Evolutionary conservation across 2,329 filamentous ascomycete species (phyloP), one percentile per base, ranked within the genome.

Genomic region (Sporothrix humicola): DNA sequence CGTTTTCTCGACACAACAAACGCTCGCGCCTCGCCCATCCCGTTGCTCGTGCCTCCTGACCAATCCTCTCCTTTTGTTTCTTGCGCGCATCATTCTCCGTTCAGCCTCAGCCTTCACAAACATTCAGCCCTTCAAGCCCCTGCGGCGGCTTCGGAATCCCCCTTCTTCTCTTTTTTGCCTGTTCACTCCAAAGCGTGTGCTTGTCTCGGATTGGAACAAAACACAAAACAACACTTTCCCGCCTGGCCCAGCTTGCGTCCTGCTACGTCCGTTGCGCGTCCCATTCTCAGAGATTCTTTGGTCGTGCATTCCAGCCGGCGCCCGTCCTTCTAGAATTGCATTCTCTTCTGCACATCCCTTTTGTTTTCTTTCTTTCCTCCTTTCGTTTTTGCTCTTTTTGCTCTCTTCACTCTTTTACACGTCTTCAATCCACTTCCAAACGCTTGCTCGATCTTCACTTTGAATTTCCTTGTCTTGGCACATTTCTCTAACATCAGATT

Each of bases 201-300:
- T 8, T 54, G 71, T 72, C 59, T 72, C 71, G 50, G 26, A 72
- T 46, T 66, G 61, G 71, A 68, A 72, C 50, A 48, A 58, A 20
- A 72, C 61, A 68, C 48, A 72, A 72, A 37, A 65, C 58, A 72
- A 54, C 17, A 26, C 56, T 52, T 52, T 52, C 46, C 70, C 58
- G 56, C 31, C 26, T 42, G 42, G 37, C 4, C 66, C 31, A 44
- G 23, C 23, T 6, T 20, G 23, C 46, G 7, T 31, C 59, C 23
- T 37, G 63, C 8, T 31, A 56, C n/a, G 31, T n/a, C 50, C 4
- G 54, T 61, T 44, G 52, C 54, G 69, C 42, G 46, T 52, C 44
- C 31, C 46, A 31, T 59, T 65, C 20, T 54, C 56, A 37, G 48
- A 37, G 48, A n/a, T 12, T 59, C 17, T 59, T 56, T 37, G 10